Percentiles rank a stretch among this genome's conserved stretches.
phyloP scores from a whole-genome alignment of 1,284 basidiomycete genomes.

The Pulveroboletus sp. region DNA sequence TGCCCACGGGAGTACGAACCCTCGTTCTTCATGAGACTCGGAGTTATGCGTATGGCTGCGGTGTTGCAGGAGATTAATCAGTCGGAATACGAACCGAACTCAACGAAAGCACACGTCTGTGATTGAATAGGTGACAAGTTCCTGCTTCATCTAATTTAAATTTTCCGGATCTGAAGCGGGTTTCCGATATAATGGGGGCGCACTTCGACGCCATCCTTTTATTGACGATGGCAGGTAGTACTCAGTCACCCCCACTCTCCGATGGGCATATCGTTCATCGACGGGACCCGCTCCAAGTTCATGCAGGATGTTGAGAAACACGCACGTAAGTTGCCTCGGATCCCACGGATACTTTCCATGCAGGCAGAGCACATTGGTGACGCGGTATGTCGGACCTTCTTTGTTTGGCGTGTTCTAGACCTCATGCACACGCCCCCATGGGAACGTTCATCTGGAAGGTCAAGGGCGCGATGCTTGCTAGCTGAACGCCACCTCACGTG shows the following conservation, averaged over 20 bases:
- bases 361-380: conserved; percentile 34
- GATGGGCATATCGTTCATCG: conserved; percentile 52
- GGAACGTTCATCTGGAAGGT: too few relatives aligned
- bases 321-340: conserved; percentile 23
- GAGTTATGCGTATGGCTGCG: conserved; percentile 50
- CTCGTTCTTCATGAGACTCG: conserved; percentile 80
- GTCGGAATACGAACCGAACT: conserved; percentile 35
- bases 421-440: too few relatives aligned
- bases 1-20: conserved; percentile 81
- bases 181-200: conserved; percentile 17
- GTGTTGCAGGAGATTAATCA: conserved; percentile 67
- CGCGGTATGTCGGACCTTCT: conserved; percentile 22
- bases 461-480: too few relatives aligned
- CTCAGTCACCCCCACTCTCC: conserved; percentile 54
- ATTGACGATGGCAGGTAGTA: conserved; percentile 33
- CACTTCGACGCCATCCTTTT: background rate
- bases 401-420: too few relatives aligned
- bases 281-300: conserved; percentile 37
- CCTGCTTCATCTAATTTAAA: too few relatives aligned
- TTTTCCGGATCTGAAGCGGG: too few relatives aligned
- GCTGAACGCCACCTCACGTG: too few relatives aligned
- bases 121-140: conserved; percentile 23
- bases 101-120: background rate
- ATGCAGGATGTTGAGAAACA: conserved; percentile 36
- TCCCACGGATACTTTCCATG: background rate